Evolutionary conservation across 148 eudicot species (phyloP), one percentile per base, ranked within the genome.

Genomic region (Silene uniflora): DNA sequence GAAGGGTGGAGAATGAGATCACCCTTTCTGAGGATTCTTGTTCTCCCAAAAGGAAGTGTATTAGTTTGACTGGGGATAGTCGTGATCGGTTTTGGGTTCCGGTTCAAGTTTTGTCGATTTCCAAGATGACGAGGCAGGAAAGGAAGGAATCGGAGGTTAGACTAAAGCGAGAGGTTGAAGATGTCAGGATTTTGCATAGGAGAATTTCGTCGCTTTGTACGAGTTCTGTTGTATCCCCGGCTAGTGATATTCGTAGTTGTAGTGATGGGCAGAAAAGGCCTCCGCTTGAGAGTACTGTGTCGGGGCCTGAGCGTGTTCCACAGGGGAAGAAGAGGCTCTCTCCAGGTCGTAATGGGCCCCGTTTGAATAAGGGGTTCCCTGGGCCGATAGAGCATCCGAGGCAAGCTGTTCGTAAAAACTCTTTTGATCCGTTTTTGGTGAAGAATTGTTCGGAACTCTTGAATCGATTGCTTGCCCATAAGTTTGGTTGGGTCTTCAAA

Each of bases 151-250:
- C 87, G 79, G 88, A 80, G 86, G 23, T 80, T 68, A 88, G 90
- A 73, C 80, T 93, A 72, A 90, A 80, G 74, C 78, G 81, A 83
- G 98, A 91, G 86, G 89, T 93, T 27, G 91, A 91, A 23, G 88
- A 84, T 76, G 89, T 93, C 19, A 79, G 82, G 79, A 42, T 79
- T 72, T 75, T 91, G 59, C 94, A 90, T 84, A 84, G 71, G 82
- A 90, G 75, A 75, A 81, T 91, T 44, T 88, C 84, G 23, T 84
- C 89, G 11, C 56, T 81, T 73, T 39, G 10, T 39, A 32, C 77
- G 0, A 83, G 58, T 88, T 74, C 73, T 2, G 59, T 64, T 19
- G 52, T 78, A 46, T 85, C 91, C 19, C 86, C 91, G 2, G 76
- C 82, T 18, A 88, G 85, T 83, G 93, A 84, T 74, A 84, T 87